A percentile compares a stretch with the other conserved stretches of the same genome.
Evolutionary conservation across 2,329 filamentous ascomycete species (phyloP).

Genomic region (Nectriaceae sp.): DNA sequence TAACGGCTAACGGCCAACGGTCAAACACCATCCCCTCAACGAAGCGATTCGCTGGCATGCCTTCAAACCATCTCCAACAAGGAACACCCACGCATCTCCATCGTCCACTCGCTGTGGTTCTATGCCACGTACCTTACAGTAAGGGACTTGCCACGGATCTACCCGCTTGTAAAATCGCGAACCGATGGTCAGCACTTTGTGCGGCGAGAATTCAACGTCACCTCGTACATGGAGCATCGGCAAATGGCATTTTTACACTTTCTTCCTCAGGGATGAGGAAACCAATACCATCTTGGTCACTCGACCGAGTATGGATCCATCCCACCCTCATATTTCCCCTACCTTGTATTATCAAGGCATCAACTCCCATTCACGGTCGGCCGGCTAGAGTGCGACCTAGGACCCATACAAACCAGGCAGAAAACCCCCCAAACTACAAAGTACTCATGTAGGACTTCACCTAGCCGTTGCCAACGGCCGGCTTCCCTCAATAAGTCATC

Average conservation of each 20-base stretch:
- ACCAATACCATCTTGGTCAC: too few relatives aligned
- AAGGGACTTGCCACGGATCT: slow-evolving; percentile 14
- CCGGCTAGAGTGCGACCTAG: too few relatives aligned
- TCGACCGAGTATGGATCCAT: too few relatives aligned
- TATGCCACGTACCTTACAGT: too few relatives aligned
- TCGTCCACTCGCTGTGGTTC: background rate
- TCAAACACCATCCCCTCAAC: background rate
- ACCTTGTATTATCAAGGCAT: too few relatives aligned
- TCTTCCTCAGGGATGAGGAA: too few relatives aligned
- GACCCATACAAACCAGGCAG: background rate
- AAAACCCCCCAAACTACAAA: background rate
- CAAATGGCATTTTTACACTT: background rate
- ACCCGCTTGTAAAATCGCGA: slow-evolving; percentile 13
- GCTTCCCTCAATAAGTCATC: too few relatives aligned
- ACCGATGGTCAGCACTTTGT: background rate
- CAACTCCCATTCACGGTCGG: too few relatives aligned
- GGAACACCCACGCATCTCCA: background rate
- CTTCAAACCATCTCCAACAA: background rate
- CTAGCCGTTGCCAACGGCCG: too few relatives aligned
- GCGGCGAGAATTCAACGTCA: background rate
- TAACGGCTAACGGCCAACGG: background rate
- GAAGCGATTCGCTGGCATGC: background rate
- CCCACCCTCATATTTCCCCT: too few relatives aligned
- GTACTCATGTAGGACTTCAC: background rate
- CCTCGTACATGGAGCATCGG: too few relatives aligned